Conservation (phyloP, 2,329 filamentous ascomycete species). For the Claviceps paspali region DNA sequence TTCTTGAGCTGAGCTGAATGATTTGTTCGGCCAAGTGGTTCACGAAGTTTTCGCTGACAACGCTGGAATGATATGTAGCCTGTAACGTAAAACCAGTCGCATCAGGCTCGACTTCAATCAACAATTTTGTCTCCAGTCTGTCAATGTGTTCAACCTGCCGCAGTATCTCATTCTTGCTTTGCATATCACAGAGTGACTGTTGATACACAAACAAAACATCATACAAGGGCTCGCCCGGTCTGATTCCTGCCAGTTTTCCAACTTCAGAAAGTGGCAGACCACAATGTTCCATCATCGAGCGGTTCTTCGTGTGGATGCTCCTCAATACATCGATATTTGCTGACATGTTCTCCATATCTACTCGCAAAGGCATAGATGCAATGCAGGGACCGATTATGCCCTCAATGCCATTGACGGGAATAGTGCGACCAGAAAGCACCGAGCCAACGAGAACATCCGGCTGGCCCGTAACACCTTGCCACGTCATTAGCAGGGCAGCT, state of each 20-base stretch:
- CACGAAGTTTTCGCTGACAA: slow-evolving; percentile 40
- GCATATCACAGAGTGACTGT: slow-evolving; percentile 41
- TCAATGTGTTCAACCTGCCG: slow-evolving; percentile 48
- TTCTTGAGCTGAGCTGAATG: slow-evolving; percentile 33
- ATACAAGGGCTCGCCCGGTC: slow-evolving; percentile 46
- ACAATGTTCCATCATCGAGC: slow-evolving; percentile 48
- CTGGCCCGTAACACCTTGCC: slow-evolving; percentile 47
- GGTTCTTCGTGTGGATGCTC: slow-evolving; percentile 49
- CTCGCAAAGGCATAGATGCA: slow-evolving; percentile 56
- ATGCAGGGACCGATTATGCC: slow-evolving; percentile 68
- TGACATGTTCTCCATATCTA: slow-evolving; percentile 36
- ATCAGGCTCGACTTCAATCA: slow-evolving; percentile 60
- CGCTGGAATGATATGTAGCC: slow-evolving; percentile 30
- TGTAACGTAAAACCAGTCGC: slow-evolving; percentile 25
- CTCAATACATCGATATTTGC: slow-evolving; percentile 46
- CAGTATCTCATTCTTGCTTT: slow-evolving; percentile 21
- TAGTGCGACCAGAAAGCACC: slow-evolving; percentile 66
- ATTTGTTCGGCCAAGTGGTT: slow-evolving; percentile 41
- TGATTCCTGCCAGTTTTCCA: slow-evolving; percentile 40
- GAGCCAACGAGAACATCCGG: slow-evolving; percentile 60
- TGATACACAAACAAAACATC: slow-evolving; percentile 77
- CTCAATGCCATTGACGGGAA: slow-evolving; percentile 57
- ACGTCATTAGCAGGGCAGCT: slow-evolving; percentile 49
- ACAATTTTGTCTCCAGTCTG: slow-evolving; percentile 57
- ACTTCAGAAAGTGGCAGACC: slow-evolving; percentile 54